Percentiles rank a stretch among this genome's conserved stretches.
Evolutionary conservation across 208 protist species (phyloP).

Genomic region (Crithidia acanthocephali): DNA sequence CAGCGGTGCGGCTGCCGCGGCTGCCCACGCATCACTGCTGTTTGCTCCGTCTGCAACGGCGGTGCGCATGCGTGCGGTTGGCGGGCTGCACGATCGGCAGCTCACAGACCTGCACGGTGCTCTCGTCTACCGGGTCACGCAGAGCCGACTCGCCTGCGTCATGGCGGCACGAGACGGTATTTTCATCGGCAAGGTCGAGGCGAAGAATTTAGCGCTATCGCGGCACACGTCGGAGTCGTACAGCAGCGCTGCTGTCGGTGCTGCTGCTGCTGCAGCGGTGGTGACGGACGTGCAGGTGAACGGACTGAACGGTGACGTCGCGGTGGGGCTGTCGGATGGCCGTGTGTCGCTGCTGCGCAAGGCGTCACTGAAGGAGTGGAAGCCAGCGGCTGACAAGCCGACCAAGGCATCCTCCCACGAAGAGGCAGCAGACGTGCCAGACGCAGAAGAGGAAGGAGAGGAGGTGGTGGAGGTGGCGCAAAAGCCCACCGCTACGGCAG

Average conservation of each 20-base stretch:
- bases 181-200: slow-evolving; percentile 60
- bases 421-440: background rate
- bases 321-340: slow-evolving; percentile 66
- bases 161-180: slow-evolving; percentile 40
- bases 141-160: slow-evolving; percentile 44
- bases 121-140: slow-evolving; percentile 41
- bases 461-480: no score
- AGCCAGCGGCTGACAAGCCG: background rate
- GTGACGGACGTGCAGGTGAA: slow-evolving; percentile 57
- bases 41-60: background rate
- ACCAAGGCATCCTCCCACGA: background rate
- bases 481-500: no score
- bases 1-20: background rate
- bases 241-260: background rate
- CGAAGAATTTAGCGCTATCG: slow-evolving; percentile 46
- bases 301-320: slow-evolving; percentile 57
- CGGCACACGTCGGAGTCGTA: slow-evolving; percentile 54
- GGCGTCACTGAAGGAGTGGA: slow-evolving; percentile 26
- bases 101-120: slow-evolving; percentile 48
- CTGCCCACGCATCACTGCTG: background rate
- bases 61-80: slow-evolving; percentile 35
- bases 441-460: background rate
- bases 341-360: slow-evolving; percentile 52
- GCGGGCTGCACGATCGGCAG: slow-evolving; percentile 38
- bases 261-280: background rate